A percentile compares a stretch with the other conserved stretches of the same genome.
These are phyloP conservation scores for Septoria petroselini DNA, from an alignment of 2,329 filamentous ascomycete species.

Conservation along the genomic window DNA sequence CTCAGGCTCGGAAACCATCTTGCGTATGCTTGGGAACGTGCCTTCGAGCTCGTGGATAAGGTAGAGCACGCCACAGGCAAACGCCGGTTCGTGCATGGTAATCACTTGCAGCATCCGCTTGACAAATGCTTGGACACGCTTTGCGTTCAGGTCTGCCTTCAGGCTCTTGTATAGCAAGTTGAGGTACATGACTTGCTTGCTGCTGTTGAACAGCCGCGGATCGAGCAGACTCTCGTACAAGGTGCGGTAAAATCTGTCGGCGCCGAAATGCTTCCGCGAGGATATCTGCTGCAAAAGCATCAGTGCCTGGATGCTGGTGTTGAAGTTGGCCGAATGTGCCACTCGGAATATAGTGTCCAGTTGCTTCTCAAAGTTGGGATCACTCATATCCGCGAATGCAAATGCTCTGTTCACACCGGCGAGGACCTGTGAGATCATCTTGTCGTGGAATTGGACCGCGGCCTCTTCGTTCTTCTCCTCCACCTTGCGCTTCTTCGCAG, in stretches of 20 bases:
- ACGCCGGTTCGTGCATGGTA: conserved; percentile 84
- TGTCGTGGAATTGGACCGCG: conserved; percentile 70
- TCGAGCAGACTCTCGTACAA: conserved; percentile 94
- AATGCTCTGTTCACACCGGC: conserved; percentile 95
- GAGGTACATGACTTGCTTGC: conserved; percentile 91
- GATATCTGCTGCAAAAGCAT: conserved; percentile 93
- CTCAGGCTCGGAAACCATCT: conserved; percentile 77
- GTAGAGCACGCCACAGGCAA: conserved; percentile 89
- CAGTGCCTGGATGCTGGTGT: conserved; percentile 93
- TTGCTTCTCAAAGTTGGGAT: conserved; percentile 77
- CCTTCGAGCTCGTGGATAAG: conserved; percentile 76
- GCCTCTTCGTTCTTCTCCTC: conserved; percentile 40
- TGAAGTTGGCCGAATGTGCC: conserved; percentile 97
- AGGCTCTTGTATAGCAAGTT: conserved; percentile 86
- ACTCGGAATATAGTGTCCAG: conserved; percentile 93
- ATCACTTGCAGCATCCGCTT: conserved; percentile 89
- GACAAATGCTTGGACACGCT: conserved; percentile 90
- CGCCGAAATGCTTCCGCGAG: conserved; percentile 71
- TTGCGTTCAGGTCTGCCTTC: conserved; percentile 85
- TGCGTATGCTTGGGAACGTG: conserved; percentile 75
- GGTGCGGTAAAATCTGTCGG: conserved; percentile 90
- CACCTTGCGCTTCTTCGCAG: conserved; percentile 47
- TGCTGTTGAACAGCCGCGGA: conserved; percentile 80
- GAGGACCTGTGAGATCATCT: conserved; percentile 84
- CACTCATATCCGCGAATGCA: conserved; percentile 81